Conservation (phyloP, 768 basidiomycete species). For the Sporobolomyces phaffii region DNA sequence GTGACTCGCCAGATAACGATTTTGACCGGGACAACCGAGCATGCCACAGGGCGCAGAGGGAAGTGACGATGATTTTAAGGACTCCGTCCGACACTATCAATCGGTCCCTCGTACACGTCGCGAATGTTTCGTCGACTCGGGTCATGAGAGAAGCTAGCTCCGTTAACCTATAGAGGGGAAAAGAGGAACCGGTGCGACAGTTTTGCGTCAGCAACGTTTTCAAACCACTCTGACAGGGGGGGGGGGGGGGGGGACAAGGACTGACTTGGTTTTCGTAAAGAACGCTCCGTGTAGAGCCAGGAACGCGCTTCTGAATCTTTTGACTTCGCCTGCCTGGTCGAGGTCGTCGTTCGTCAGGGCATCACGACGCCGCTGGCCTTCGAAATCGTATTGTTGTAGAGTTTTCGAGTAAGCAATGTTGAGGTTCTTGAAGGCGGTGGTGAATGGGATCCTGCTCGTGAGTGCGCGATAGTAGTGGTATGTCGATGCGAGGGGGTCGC, state of each 20-base stretch:
- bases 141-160: conserved; percentile 50
- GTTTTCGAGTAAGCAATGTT: conserved; percentile 63
- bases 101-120: conserved; percentile 60
- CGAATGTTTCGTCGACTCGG: conserved; percentile 57
- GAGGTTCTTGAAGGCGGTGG: conserved; percentile 79
- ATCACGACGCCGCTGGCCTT: conserved; percentile 44
- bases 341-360: background rate
- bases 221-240: too few species aligned
- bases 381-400: conserved; percentile 52
- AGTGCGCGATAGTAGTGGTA: conserved; percentile 87
- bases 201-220: too few species aligned
- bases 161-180: conserved; percentile 9
- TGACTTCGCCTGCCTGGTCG: conserved; percentile 47
- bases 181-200: too few species aligned
- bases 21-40: conserved; percentile 61
- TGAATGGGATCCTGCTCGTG: conserved; percentile 77
- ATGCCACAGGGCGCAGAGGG: conserved; percentile 78
- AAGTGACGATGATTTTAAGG: conserved; percentile 63
- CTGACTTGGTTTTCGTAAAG: conserved; percentile 50
- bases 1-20: conserved; percentile 6
- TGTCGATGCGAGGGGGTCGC: conserved; percentile 71
- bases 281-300: conserved; percentile 70
- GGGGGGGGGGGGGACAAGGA: background rate
- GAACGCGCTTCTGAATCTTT: conserved; percentile 65
- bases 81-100: conserved; percentile 70